Conservation (phyloP, 176 grass and related monocot genomes). For the Microstegium vimineum region DNA sequence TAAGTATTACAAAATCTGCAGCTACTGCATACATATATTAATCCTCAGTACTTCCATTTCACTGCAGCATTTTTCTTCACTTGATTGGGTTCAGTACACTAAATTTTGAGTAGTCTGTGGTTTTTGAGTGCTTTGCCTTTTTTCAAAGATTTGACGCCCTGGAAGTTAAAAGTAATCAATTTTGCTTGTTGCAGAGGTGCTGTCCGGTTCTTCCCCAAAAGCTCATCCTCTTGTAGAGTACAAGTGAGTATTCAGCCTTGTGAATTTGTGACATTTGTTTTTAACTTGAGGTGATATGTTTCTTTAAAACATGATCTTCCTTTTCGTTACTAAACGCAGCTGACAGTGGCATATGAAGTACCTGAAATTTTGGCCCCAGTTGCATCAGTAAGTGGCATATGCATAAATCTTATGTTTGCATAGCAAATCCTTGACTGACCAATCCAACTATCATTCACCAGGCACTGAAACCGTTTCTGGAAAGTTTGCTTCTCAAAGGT, state of each 20-base stretch:
- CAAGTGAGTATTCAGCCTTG: constrained; percentile 46
- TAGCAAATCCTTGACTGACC: background rate
- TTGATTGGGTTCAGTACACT: background rate
- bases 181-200: constrained; percentile 58
- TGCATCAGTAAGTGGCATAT: constrained; percentile 61
- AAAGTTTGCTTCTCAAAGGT: constrained; percentile 64
- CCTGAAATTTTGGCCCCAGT: constrained; percentile 80
- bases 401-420: background rate
- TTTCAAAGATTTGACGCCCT: background rate
- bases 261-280: background rate
- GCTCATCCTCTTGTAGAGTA: constrained; percentile 72
- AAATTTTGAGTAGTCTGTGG: background rate
- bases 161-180: background rate
- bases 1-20: background rate
- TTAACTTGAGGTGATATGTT: background rate
- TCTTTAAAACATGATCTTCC: constrained; percentile 11
- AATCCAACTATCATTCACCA: constrained; percentile 33
- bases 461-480: constrained; percentile 82
- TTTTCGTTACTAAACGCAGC: constrained; percentile 36
- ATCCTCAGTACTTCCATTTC: background rate
- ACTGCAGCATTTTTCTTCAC: background rate
- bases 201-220: constrained; percentile 82
- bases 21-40: background rate
- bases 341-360: constrained; percentile 90
- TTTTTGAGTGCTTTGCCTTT: background rate